These are phyloP conservation scores for Basidiobolus heterosporus DNA, from an alignment of 371 early-diverging fungal genomes.

Conservation along the genomic window DNA sequence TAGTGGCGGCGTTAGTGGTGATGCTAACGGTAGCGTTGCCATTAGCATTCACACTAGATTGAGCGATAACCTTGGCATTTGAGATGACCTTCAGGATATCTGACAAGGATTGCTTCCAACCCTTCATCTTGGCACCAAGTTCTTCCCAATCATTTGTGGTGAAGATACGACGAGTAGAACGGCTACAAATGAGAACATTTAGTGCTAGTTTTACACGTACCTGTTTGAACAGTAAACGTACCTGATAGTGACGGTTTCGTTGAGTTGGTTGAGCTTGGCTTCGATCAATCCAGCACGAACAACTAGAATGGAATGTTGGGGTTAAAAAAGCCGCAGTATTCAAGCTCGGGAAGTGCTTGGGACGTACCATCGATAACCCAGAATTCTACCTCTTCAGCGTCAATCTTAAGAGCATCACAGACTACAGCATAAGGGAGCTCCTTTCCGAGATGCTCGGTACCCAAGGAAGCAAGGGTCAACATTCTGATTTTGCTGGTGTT, in stretches of 20 bases:
- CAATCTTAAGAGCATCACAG: constrained; percentile 52
- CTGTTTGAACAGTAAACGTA: too few species aligned
- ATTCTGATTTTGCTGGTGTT: constrained; percentile 67
- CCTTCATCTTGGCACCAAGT: constrained; percentile 43
- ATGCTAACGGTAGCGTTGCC: constrained; percentile 19
- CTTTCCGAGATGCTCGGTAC: constrained; percentile 47
- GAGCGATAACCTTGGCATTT: constrained; percentile 65
- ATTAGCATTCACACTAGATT: constrained; percentile 67
- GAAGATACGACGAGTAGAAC: constrained; percentile 76
- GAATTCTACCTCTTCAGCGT: constrained; percentile 72
- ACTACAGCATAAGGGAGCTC: constrained; percentile 58
- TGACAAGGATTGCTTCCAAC: constrained; percentile 65
- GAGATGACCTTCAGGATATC: constrained; percentile 64
- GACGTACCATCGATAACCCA: constrained; percentile 73
- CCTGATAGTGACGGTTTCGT: constrained; percentile 39
- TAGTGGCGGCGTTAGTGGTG: constrained; percentile 13
- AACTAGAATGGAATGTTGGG: constrained; percentile 10
- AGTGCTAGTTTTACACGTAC: constrained; percentile 35
- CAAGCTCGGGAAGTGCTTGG: background rate
- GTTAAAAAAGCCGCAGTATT: background rate
- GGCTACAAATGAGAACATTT: constrained; percentile 35
- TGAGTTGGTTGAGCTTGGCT: constrained; percentile 84
- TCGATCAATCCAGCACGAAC: constrained; percentile 85
- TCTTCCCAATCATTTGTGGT: constrained; percentile 64
- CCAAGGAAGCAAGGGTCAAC: constrained; percentile 66